Evolutionary conservation across 768 basidiomycete species (phyloP).

Genomic region (Phlebiopsis gigantea): DNA sequence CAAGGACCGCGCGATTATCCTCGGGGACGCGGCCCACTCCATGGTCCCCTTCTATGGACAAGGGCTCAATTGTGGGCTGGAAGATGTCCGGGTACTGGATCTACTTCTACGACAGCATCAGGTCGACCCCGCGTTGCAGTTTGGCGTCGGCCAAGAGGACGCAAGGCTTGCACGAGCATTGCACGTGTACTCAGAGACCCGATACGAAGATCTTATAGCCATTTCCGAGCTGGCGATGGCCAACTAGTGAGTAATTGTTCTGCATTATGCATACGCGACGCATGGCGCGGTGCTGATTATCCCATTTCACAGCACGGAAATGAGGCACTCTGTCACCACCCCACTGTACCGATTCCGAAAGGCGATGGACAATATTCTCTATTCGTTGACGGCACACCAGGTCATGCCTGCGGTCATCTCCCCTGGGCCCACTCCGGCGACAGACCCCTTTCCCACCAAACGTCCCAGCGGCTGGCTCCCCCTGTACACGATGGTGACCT

Average conservation of each 20-base stretch:
- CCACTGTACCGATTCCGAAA: conserved; percentile 75
- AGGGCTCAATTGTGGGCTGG: conserved; percentile 95
- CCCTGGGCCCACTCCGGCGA: conserved; percentile 18
- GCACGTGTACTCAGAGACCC: conserved; percentile 69
- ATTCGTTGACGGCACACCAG: conserved; percentile 50
- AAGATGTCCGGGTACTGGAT: conserved; percentile 90
- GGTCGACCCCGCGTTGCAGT: conserved; percentile 43
- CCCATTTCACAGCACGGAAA: conserved; percentile 65
- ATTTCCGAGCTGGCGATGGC: conserved; percentile 92
- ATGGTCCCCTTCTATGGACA: conserved; percentile 99
- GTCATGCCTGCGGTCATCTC: conserved; percentile 36
- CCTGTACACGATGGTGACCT: conserved; percentile 97
- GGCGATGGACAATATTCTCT: conserved; percentile 70
- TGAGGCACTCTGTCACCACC: conserved; percentile 89
- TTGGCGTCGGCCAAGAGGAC: conserved; percentile 40
- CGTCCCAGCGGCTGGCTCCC: conserved; percentile 81
- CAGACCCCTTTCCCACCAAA: conserved; percentile 29
- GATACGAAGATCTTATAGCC: conserved; percentile 85
- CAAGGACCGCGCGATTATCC: conserved; percentile 77
- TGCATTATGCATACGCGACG: not conserved
- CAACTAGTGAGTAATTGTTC: conserved; percentile 77
- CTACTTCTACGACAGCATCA: conserved; percentile 67
- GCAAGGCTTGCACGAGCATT: conserved; percentile 60
- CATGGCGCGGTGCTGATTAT: not conserved
- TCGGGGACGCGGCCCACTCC: conserved; percentile 94